These are phyloP conservation scores for Fallopia convolvulus DNA, from an alignment of 148 eudicot genomes.

Conservation along the genomic window DNA sequence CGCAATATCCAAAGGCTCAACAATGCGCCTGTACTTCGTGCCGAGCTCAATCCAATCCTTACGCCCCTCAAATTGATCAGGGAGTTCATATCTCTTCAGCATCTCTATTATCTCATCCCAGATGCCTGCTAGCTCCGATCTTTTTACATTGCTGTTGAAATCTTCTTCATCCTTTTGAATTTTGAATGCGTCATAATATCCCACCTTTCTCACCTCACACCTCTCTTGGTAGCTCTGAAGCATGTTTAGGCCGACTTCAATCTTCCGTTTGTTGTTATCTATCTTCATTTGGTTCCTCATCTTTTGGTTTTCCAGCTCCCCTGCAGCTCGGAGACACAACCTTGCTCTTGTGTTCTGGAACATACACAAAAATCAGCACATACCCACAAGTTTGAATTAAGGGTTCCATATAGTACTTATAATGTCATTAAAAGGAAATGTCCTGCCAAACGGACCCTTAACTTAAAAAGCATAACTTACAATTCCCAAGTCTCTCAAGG, in stretches of 20 bases:
- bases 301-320: constrained; percentile 60
- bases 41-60: constrained; percentile 85
- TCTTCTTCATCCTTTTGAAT: constrained; percentile 44
- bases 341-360: constrained; percentile 73
- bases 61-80: constrained; percentile 68
- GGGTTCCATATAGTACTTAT: too few relatives aligned
- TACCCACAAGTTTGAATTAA: background rate
- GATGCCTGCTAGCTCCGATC: constrained; percentile 72
- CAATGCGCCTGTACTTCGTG: constrained; percentile 56
- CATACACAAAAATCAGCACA: background rate
- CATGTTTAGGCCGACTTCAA: constrained; percentile 27
- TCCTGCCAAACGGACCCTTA: too few relatives aligned
- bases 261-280: constrained; percentile 37
- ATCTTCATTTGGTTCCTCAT: constrained; percentile 44
- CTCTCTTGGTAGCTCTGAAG: constrained; percentile 43
- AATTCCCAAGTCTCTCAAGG: constrained; percentile 65
- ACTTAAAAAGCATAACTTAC: constrained; percentile 27
- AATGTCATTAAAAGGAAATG: too few relatives aligned
- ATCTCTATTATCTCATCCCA: constrained; percentile 95
- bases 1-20: constrained; percentile 86
- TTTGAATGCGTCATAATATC: constrained; percentile 84
- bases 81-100: constrained; percentile 66
- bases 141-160: constrained; percentile 56
- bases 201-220: constrained; percentile 40
- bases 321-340: constrained; percentile 77